Evolutionary conservation across 192 early-diverging fungal species (phyloP).

Genomic region (Mortierella alpina): DNA sequence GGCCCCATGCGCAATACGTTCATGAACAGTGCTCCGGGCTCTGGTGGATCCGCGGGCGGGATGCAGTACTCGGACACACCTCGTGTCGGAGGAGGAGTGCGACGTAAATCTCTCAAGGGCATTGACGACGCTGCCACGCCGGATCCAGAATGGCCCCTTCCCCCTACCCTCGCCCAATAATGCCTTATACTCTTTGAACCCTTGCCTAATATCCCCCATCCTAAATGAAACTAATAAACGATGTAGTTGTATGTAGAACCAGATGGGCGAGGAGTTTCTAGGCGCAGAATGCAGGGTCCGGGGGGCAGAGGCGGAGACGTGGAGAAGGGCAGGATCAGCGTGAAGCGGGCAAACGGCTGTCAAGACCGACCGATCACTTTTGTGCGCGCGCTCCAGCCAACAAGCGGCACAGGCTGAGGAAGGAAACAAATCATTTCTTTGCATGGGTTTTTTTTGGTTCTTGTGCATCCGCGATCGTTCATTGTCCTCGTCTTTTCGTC

Average conservation of each 20-base stretch:
- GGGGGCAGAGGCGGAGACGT: neutral
- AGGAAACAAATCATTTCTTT: too few relatives aligned
- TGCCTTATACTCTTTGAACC: neutral
- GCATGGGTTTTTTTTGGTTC: neutral
- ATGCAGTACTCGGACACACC: constrained; percentile 20
- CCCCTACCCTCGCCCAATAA: neutral
- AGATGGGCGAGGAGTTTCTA: neutral
- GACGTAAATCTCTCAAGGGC: constrained; percentile 27
- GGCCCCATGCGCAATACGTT: constrained; percentile 11
- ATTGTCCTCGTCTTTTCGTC: too few relatives aligned
- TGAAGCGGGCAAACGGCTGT: constrained; percentile 7
- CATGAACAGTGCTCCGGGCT: neutral
- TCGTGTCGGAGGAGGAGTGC: constrained; percentile 28
- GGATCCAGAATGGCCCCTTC: constrained; percentile 14
- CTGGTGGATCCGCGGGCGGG: neutral
- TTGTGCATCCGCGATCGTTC: too few relatives aligned
- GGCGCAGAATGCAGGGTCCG: neutral
- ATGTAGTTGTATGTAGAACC: too few relatives aligned
- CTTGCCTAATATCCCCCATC: neutral
- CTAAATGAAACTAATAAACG: neutral
- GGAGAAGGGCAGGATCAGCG: neutral
- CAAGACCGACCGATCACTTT: constrained; percentile 28
- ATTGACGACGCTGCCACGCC: neutral
- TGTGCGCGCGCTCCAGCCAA: neutral
- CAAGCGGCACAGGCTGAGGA: too few relatives aligned